Base-by-base conservation (phyloP, 1,284 basidiomycete genomes). In the Acaromyces ingoldii region DNA sequence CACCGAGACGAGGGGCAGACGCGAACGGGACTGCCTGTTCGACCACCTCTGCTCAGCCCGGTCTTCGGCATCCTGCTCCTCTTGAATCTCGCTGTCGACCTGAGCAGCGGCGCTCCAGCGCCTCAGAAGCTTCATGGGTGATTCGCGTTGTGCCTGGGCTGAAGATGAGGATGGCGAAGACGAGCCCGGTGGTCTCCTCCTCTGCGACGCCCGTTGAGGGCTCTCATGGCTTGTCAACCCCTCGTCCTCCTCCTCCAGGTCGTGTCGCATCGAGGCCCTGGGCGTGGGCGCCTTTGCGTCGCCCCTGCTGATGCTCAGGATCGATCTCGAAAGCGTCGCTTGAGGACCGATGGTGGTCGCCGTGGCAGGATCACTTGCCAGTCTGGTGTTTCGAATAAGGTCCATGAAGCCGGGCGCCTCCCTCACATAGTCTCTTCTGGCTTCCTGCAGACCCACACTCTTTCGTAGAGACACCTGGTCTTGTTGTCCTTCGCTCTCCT, bases 101-200 rank as follows among this genome's bases (percentile, higher is more conserved):
- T 58, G 63, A 1, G 55, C 58, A 4, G 61, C 58, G 21, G 66
- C 66, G 36, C 59, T 65, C 53, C 62, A 67, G 30, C 55, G 54
- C 21, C 66, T 53, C 5, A 69, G 43, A 30, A 67, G 46, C 48
- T 67, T 69, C 38, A 61, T 50, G 9, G 66, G 66, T 2, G 64
- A 67, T 13, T 68, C 63, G 28, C 54, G 6, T 42, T 22, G 37
- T n/a, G 24, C 10, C 6, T 3, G 42, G 5, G 4, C 10, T 22
- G 30, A 4, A 6, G 4, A 3, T 31, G 5, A 3, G 17, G 17
- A n/a, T 30, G 17, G 17, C 42, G 29, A 37, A 37, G 24, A 37
- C 36, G 36, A 17, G 4, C 4, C 17, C 17, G 36, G 24, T 37
- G 36, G 4, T 22, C 3, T 7, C 17, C 36, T 45, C 42, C n/a